Evolutionary conservation across 176 grass and related monocot genomes (phyloP).

Genomic region (Bonia amplexicaulis): DNA sequence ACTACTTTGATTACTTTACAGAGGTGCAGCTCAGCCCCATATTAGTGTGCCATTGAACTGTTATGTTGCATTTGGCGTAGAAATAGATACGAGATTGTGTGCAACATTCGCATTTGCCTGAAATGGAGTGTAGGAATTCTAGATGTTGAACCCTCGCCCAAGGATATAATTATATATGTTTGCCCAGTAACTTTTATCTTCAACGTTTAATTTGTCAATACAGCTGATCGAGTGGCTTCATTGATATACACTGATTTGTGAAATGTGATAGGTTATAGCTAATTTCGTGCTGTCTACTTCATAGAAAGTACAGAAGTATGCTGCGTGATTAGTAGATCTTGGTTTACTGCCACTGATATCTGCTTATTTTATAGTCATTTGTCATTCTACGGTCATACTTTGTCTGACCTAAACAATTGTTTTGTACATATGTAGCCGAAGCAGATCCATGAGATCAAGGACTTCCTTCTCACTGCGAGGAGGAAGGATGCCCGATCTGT

Average conservation of each 20-base stretch:
- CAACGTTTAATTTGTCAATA: neutral
- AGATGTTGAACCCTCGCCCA: neutral
- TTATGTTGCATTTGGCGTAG: neutral
- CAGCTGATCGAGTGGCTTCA: neutral
- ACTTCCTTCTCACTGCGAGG: constrained; percentile 74
- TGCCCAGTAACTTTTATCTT: neutral
- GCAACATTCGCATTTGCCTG: neutral
- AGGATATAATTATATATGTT: neutral
- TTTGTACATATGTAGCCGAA: constrained; percentile 38
- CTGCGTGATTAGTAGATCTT: neutral
- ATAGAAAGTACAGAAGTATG: neutral
- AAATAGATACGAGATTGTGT: neutral
- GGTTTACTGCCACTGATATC: neutral
- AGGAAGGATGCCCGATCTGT: constrained; percentile 79
- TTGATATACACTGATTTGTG: neutral
- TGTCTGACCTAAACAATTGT: neutral
- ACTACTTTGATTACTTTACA: neutral
- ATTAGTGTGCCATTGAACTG: neutral
- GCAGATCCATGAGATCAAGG: constrained; percentile 85
- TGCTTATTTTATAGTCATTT: neutral
- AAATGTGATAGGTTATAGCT: neutral
- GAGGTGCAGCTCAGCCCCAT: neutral
- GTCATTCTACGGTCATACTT: neutral
- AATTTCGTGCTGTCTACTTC: neutral
- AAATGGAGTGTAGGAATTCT: neutral